Conservation (phyloP, 2,329 filamentous ascomycete species). For the Neonectria punicea region DNA sequence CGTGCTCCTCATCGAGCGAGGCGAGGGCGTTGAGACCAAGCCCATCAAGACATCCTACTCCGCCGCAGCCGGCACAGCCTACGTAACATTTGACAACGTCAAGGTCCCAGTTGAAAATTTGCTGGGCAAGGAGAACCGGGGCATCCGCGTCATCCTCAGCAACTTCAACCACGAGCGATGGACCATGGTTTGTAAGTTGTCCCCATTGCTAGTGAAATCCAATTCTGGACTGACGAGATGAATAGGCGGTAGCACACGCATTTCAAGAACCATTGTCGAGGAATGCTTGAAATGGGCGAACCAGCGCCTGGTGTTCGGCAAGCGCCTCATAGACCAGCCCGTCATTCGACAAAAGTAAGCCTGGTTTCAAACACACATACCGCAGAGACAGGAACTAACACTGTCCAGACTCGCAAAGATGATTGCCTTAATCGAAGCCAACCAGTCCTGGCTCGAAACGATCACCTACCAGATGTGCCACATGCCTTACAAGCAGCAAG, state of each 20-base stretch:
- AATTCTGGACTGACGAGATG: slow-evolving; percentile 17
- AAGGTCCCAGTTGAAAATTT: slow-evolving; percentile 84
- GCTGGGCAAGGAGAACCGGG: slow-evolving; percentile 85
- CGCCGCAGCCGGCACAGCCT: slow-evolving; percentile 80
- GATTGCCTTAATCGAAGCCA: slow-evolving; percentile 84
- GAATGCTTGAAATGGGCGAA: slow-evolving; percentile 91
- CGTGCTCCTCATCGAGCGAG: slow-evolving; percentile 79
- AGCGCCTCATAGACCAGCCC: slow-evolving; percentile 83
- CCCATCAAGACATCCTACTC: slow-evolving; percentile 86
- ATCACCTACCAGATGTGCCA: slow-evolving; percentile 90
- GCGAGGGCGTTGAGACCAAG: slow-evolving; percentile 80
- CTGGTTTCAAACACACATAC: background rate
- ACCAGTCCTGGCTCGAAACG: slow-evolving; percentile 86
- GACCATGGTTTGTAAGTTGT: slow-evolving; percentile 72
- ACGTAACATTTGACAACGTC: slow-evolving; percentile 85
- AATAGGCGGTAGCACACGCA: slow-evolving; percentile 67
- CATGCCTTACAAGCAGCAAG: slow-evolving; percentile 82
- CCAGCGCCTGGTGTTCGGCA: slow-evolving; percentile 85
- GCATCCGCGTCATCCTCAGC: slow-evolving; percentile 83
- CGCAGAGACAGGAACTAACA: slow-evolving; percentile 12
- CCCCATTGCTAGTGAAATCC: background rate
- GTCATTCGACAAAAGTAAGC: slow-evolving; percentile 81
- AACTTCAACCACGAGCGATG: slow-evolving; percentile 93
- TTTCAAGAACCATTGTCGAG: slow-evolving; percentile 76
- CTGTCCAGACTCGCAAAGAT: slow-evolving; percentile 77